phyloP scores from a whole-genome alignment of 2,329 filamentous ascomycete genomes.

The Truncatella angustata region DNA sequence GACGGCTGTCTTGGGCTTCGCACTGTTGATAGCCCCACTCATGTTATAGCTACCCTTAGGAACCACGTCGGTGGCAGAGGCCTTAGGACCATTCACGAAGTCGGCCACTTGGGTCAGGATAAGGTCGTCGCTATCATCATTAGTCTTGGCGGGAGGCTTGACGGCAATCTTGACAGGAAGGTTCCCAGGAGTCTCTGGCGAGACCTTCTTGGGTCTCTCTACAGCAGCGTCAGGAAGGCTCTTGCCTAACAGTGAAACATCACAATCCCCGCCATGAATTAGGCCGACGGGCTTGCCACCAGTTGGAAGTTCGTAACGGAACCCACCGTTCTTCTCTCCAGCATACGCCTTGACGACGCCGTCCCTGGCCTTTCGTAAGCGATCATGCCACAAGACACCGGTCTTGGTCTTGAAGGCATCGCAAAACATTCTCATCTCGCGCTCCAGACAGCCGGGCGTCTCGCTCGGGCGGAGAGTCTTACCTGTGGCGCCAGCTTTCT shows the following conservation, averaged over 20 bases:
- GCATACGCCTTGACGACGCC: neutral
- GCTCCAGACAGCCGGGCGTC: conserved; percentile 35
- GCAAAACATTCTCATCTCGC: conserved; percentile 51
- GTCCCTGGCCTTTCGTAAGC: conserved; percentile 34
- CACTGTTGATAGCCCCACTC: too few species aligned
- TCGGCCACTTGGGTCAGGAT: too few species aligned
- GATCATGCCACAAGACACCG: conserved; percentile 57
- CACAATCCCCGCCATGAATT: conserved; percentile 11
- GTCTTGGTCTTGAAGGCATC: conserved; percentile 58
- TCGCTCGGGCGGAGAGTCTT: conserved; percentile 37
- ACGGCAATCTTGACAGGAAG: too few species aligned
- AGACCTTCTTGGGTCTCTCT: neutral
- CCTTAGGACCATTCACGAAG: too few species aligned
- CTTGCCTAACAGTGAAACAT: neutral
- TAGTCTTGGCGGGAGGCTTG: too few species aligned
- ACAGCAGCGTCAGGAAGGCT: neutral
- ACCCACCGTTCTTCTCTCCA: neutral
- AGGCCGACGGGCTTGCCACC: conserved; percentile 27
- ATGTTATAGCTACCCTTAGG: too few species aligned
- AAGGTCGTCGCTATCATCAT: too few species aligned
- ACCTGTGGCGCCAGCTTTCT: conserved; percentile 32
- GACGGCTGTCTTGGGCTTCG: too few species aligned
- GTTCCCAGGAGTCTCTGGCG: too few species aligned
- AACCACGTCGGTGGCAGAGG: too few species aligned
- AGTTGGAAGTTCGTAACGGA: conserved; percentile 32